Evolutionary conservation across 768 basidiomycete genomes (phyloP).

Genomic region (Rossbeevera mucosa): DNA sequence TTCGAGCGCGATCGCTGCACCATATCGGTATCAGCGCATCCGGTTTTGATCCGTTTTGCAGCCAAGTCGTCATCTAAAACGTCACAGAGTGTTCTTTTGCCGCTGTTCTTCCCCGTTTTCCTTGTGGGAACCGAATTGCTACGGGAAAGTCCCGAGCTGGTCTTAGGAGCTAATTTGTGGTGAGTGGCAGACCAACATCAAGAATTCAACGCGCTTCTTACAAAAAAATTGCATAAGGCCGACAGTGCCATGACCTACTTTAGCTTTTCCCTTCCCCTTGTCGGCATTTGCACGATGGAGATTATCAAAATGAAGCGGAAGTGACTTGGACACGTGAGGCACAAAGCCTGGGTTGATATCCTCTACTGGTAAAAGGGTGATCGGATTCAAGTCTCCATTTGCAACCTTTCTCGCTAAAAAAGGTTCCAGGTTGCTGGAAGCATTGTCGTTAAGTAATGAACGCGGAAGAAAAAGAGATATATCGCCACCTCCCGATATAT

Average conservation of each 20-base stretch:
- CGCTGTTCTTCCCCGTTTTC: slow-evolving; percentile 56
- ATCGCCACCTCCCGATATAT: slow-evolving; percentile 62
- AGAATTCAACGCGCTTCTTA: slow-evolving; percentile 32
- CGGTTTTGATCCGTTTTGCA: slow-evolving; percentile 44
- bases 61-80: slow-evolving; percentile 63
- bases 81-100: slow-evolving; percentile 69
- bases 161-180: slow-evolving; percentile 27
- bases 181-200: slow-evolving; percentile 37
- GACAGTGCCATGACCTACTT: slow-evolving; percentile 18
- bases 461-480: background rate
- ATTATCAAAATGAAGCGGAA: slow-evolving; percentile 30
- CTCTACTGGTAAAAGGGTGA: slow-evolving; percentile 60
- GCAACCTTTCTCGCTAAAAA: slow-evolving; percentile 63
- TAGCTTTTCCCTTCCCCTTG: slow-evolving; percentile 49
- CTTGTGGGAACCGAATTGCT: slow-evolving; percentile 28
- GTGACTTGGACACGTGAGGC: slow-evolving; percentile 49
- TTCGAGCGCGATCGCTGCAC: slow-evolving; percentile 27
- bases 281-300: slow-evolving; percentile 23
- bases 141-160: slow-evolving; percentile 23
- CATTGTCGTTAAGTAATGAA: slow-evolving; percentile 9
- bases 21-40: slow-evolving; percentile 15
- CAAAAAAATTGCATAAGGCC: slow-evolving; percentile 64
- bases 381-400: slow-evolving; percentile 65
- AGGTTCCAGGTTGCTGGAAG: slow-evolving; percentile 57
- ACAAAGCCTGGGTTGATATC: slow-evolving; percentile 72